These are phyloP conservation scores for Coemansia furcata DNA, from an alignment of 192 early-diverging fungal species.

Conservation along the genomic window DNA sequence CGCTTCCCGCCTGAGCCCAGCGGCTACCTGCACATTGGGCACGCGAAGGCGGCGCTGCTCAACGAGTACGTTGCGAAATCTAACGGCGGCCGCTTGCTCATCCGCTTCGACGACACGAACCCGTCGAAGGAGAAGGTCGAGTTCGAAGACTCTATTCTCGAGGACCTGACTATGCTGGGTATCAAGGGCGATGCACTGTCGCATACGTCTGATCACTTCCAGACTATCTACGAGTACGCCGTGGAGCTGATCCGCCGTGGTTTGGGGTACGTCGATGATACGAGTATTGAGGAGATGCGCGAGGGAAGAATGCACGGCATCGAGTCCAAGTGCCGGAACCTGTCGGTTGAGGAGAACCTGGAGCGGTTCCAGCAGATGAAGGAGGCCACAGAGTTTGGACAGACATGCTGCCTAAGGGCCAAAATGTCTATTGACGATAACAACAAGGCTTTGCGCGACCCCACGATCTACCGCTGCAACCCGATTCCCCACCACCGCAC, in stretches of 20 bases:
- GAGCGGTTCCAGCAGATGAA: constrained; percentile 90
- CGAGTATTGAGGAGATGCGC: constrained; percentile 85
- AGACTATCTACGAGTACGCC: constrained; percentile 80
- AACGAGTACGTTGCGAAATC: constrained; percentile 94
- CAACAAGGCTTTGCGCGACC: constrained; percentile 96
- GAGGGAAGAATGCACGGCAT: constrained; percentile 80
- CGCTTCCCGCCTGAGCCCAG: constrained; percentile 98
- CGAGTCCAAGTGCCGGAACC: constrained; percentile 78
- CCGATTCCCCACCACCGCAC: constrained; percentile 83
- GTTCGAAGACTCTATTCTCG: constrained; percentile 93
- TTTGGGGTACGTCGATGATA: constrained; percentile 92
- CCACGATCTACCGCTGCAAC: constrained; percentile 95
- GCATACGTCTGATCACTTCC: constrained; percentile 95
- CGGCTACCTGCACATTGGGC: constrained; percentile 99
- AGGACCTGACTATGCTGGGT: constrained; percentile 88
- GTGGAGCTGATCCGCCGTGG: constrained; percentile 82
- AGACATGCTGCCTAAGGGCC: constrained; percentile 85
- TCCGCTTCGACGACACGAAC: constrained; percentile 99
- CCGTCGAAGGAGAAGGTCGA: constrained; percentile 95
- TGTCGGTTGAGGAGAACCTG: constrained; percentile 89
- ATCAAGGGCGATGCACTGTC: constrained; percentile 73
- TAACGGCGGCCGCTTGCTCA: constrained; percentile 89
- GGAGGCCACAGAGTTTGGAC: constrained; percentile 77
- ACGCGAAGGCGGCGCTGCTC: constrained; percentile 96
- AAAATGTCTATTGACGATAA: constrained; percentile 87